Evolutionary conservation across 495 filamentous ascomycete genomes (phyloP).

Genomic region (Choiromyces venosus): DNA sequence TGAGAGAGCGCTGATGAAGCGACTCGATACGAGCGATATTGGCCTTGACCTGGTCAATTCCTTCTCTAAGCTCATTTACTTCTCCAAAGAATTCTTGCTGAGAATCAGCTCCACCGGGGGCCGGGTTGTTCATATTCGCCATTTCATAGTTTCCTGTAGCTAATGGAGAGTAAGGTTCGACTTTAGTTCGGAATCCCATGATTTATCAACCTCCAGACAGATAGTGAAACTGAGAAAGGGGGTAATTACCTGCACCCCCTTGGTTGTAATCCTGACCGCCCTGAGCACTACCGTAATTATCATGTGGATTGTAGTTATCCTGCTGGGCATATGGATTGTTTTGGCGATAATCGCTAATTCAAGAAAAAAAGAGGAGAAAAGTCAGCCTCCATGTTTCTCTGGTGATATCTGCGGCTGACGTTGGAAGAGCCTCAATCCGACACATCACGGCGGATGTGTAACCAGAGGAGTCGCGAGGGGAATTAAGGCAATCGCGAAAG

Average conservation of each 20-base stretch:
- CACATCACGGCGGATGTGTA: not conserved
- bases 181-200: slow-evolving; percentile 38
- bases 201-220: slow-evolving; percentile 33
- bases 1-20: slow-evolving; percentile 56
- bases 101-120: slow-evolving; percentile 48
- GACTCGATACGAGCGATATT: slow-evolving; percentile 56
- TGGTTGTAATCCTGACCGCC: not conserved
- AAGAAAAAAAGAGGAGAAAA: slow-evolving; percentile 3
- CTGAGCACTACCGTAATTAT: slow-evolving; percentile 38
- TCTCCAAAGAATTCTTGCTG: slow-evolving; percentile 62
- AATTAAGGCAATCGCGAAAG: not conserved
- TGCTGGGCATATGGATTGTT: slow-evolving; percentile 59
- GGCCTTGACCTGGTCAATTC: slow-evolving; percentile 66
- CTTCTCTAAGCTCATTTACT: slow-evolving; percentile 73
- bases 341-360: slow-evolving; percentile 53
- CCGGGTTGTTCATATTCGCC: slow-evolving; percentile 49
- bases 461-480: not conserved
- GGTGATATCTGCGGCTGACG: not conserved
- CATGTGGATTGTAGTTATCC: slow-evolving; percentile 45
- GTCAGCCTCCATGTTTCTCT: not conserved
- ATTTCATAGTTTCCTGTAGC: slow-evolving; percentile 46
- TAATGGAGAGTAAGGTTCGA: slow-evolving; percentile 42
- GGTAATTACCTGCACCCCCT: not conserved
- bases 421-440: not conserved
- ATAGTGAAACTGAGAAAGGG: not conserved